Evolutionary conservation across 2,329 filamentous ascomycete species (phyloP).

Genomic region (Bipolaris oryzae): DNA sequence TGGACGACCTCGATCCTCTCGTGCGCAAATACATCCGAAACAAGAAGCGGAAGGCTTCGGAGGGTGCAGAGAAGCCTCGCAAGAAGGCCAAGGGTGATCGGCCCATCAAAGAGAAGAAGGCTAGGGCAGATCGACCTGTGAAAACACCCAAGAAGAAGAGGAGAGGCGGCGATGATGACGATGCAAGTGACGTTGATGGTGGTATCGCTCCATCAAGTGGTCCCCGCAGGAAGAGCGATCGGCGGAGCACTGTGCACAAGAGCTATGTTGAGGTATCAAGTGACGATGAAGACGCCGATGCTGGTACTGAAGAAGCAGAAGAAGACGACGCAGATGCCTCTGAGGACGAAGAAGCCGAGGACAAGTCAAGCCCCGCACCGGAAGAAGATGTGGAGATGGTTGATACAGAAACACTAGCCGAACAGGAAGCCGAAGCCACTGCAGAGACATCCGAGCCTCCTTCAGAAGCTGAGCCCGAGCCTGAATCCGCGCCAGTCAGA

Average conservation of each 20-base stretch:
- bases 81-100: conserved; percentile 46
- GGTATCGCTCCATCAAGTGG: conserved; percentile 46
- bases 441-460: conserved; percentile 24
- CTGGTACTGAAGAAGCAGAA: conserved; percentile 32
- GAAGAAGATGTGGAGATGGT: conserved; percentile 42
- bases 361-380: conserved; percentile 20
- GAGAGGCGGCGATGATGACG: conserved; percentile 38
- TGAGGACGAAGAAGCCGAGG: conserved; percentile 22
- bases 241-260: conserved; percentile 46
- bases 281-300: conserved; percentile 50
- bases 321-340: conserved; percentile 25
- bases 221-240: conserved; percentile 51
- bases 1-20: conserved; percentile 76
- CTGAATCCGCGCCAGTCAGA: conserved; percentile 24
- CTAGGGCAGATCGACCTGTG: conserved; percentile 34
- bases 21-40: conserved; percentile 73
- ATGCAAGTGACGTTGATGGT: conserved; percentile 40
- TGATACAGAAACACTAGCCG: conserved; percentile 19
- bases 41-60: conserved; percentile 53
- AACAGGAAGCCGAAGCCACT: conserved; percentile 14
- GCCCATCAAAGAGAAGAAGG: conserved; percentile 39
- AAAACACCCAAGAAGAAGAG: conserved; percentile 50
- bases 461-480: conserved; percentile 19
- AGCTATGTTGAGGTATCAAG: conserved; percentile 55
- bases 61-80: conserved; percentile 34